These are phyloP conservation scores for Lasiodiplodia sp. DNA, from an alignment of 2,329 filamentous ascomycete species.

Conservation along the genomic window DNA sequence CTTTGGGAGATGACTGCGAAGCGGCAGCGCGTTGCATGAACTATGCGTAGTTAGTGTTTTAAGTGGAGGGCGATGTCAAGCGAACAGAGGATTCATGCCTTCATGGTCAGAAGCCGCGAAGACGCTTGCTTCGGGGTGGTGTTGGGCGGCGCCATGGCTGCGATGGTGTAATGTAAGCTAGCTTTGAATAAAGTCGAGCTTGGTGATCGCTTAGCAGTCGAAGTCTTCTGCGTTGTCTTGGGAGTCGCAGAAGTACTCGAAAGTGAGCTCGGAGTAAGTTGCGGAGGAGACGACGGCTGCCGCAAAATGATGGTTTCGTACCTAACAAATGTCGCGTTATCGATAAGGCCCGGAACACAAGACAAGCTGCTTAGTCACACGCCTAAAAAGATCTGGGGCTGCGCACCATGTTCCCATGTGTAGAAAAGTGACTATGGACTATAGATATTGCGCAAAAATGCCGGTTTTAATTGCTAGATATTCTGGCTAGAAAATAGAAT, in stretches of 20 bases:
- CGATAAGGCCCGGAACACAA: background rate
- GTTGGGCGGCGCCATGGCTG: slow-evolving; percentile 26
- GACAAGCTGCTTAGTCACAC: slow-evolving; percentile 1
- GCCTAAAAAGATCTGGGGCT: background rate
- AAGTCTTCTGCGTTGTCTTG: background rate
- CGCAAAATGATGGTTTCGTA: slow-evolving; percentile 10
- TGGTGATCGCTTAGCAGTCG: background rate
- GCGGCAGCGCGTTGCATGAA: slow-evolving; percentile 84
- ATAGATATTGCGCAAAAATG: background rate
- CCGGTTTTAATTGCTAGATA: background rate
- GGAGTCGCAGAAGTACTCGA: background rate
- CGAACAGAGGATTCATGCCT: slow-evolving; percentile 54
- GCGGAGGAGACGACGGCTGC: slow-evolving; percentile 12
- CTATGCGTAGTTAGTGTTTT: slow-evolving; percentile 31
- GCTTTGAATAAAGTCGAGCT: background rate
- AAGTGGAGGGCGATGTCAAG: background rate
- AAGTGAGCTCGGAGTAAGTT: background rate
- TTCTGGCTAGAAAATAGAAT: background rate
- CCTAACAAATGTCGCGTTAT: background rate
- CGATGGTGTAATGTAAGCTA: slow-evolving; percentile 1
- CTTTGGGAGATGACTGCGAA: slow-evolving; percentile 56
- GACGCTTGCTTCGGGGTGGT: slow-evolving; percentile 57
- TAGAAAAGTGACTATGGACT: background rate
- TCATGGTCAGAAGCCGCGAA: slow-evolving; percentile 89
- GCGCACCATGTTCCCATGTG: background rate